These are phyloP conservation scores for Magnusiomyces sp. DNA, from an alignment of 1,139 yeast species.

Conservation along the genomic window DNA sequence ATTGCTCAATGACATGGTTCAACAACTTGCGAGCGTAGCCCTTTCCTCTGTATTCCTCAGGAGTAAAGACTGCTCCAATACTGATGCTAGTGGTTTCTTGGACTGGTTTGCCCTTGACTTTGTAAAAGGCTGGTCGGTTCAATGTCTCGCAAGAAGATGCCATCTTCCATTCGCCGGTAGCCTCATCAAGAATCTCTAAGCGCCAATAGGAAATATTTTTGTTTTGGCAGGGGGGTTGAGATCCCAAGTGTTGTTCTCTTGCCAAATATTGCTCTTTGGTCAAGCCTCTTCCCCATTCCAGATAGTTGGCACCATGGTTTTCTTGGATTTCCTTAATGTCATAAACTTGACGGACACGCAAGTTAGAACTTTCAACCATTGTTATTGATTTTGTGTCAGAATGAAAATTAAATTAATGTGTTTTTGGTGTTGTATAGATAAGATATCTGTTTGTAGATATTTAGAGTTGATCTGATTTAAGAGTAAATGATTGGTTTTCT, in stretches of 20 bases:
- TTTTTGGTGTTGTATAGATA: too few relatives aligned
- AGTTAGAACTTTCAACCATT: too few relatives aligned
- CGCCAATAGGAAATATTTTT: conserved; percentile 25
- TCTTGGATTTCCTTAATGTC: conserved; percentile 40
- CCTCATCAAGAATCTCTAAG: conserved; percentile 18
- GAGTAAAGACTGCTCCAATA: conserved; percentile 61
- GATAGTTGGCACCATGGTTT: conserved; percentile 43
- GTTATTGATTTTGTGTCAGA: too few relatives aligned
- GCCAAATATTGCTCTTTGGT: conserved; percentile 24
- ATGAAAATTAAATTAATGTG: too few relatives aligned
- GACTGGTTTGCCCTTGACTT: conserved; percentile 22
- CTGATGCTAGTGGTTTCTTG: conserved; percentile 37
- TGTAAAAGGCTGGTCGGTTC: conserved; percentile 35
- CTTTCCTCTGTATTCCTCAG: conserved; percentile 47
- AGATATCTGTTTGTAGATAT: too few relatives aligned
- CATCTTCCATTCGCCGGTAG: conserved; percentile 7
- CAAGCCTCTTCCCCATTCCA: conserved; percentile 41
- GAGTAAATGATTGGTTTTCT: too few relatives aligned
- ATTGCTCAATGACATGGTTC: conserved; percentile 28
- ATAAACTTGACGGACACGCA: conserved; percentile 13
- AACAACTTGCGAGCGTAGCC: conserved; percentile 61
- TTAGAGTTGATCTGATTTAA: too few relatives aligned
- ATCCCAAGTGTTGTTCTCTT: conserved; percentile 23
- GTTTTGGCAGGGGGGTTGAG: conserved; percentile 17
- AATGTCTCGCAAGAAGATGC: conserved; percentile 11